Evolutionary conservation across 1,284 basidiomycete species (phyloP).

Genomic region (Fomitiporia mediterranea): DNA sequence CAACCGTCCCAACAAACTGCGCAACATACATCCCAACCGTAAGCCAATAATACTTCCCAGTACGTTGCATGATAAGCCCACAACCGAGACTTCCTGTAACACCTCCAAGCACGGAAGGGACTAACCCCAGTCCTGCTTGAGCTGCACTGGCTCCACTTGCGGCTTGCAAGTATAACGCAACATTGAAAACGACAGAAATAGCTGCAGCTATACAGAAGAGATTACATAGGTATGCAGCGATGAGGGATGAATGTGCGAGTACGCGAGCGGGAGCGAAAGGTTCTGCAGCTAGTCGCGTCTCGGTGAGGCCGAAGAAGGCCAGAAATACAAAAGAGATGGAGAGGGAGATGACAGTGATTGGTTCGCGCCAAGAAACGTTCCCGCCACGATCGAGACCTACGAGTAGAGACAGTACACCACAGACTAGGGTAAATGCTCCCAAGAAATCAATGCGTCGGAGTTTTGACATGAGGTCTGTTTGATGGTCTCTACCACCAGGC

Average conservation of each 20-base stretch:
- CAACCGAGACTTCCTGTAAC: constrained; percentile 46
- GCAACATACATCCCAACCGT: constrained; percentile 41
- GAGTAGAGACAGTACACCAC: constrained; percentile 49
- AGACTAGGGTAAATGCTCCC: constrained; percentile 48
- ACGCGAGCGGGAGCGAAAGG: constrained; percentile 56
- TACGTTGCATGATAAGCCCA: constrained; percentile 52
- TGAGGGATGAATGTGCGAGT: constrained; percentile 43
- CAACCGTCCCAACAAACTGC: constrained; percentile 37
- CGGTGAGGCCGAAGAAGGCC: constrained; percentile 29
- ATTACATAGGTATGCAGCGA: constrained; percentile 55
- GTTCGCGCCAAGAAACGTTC: constrained; percentile 49
- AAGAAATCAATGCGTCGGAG: constrained; percentile 55
- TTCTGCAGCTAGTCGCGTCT: constrained; percentile 45
- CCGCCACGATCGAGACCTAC: constrained; percentile 54
- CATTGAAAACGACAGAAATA: constrained; percentile 47
- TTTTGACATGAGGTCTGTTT: constrained; percentile 38
- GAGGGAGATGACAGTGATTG: constrained; percentile 31
- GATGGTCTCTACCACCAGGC: constrained; percentile 34
- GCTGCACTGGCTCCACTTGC: constrained; percentile 43
- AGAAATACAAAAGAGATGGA: constrained; percentile 23
- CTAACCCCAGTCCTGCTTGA: constrained; percentile 45
- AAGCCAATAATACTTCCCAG: constrained; percentile 51
- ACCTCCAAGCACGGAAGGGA: constrained; percentile 42
- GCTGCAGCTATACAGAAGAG: constrained; percentile 46
- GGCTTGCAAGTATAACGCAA: constrained; percentile 55